phyloP scores from a whole-genome alignment of 1,284 basidiomycete genomes.

The Psilocybe mexicana region DNA sequence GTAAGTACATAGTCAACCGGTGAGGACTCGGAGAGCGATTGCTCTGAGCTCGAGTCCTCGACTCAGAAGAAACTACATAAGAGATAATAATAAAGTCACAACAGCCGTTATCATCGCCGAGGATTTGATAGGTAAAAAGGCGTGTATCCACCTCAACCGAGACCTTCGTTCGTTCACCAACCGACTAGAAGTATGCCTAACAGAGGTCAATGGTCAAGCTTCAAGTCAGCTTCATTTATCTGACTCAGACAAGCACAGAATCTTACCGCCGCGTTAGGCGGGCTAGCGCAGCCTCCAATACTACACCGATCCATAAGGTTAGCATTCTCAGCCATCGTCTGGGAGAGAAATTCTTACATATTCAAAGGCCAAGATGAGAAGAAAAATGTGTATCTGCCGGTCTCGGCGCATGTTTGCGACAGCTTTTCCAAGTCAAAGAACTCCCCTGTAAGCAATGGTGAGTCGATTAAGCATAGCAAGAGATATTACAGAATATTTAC shows the following conservation, averaged over 20 bases:
- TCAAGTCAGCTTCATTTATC: neutral
- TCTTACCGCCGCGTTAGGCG: slow-evolving; percentile 68
- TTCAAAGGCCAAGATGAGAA: slow-evolving; percentile 74
- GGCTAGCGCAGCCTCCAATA: slow-evolving; percentile 66
- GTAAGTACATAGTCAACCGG: no score
- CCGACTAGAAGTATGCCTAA: slow-evolving; percentile 18
- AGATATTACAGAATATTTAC: slow-evolving; percentile 30
- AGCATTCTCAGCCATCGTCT: neutral
- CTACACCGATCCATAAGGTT: slow-evolving; percentile 30
- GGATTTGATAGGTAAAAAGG: neutral
- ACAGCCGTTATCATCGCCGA: neutral
- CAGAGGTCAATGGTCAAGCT: neutral
- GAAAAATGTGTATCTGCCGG: slow-evolving; percentile 67
- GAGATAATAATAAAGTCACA: no score
- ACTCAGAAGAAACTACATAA: no score
- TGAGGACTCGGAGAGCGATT: no score
- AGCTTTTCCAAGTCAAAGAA: slow-evolving; percentile 70
- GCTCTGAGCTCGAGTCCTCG: no score
- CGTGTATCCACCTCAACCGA: no score
- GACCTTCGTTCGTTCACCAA: neutral
- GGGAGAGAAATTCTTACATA: slow-evolving; percentile 44
- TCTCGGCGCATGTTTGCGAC: slow-evolving; percentile 54
- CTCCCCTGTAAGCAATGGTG: slow-evolving; percentile 45
- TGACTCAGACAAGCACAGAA: neutral
- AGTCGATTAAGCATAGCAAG: neutral